Conservation (phyloP, 805 yeast species). For the Lachancea waltii region DNA sequence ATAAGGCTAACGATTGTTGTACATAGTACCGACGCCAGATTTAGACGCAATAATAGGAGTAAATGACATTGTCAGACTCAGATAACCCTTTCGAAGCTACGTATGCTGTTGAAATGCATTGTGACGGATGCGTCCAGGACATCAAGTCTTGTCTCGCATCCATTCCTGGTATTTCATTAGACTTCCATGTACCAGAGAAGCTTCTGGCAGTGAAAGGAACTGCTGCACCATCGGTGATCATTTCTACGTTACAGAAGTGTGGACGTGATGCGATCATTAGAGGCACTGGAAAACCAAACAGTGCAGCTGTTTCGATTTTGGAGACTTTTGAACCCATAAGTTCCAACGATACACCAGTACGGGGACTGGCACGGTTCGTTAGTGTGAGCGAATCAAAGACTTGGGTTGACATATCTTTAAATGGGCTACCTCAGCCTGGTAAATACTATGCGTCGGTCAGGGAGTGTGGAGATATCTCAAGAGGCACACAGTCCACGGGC, state of each 20-base stretch:
- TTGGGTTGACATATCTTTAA: conserved; percentile 71
- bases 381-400: conserved; percentile 47
- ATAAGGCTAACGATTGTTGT: not conserved
- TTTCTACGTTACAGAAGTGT: conserved; percentile 57
- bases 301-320: conserved; percentile 86
- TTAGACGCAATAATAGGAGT: not conserved
- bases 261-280: conserved; percentile 90
- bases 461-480: conserved; percentile 66
- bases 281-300: conserved; percentile 81
- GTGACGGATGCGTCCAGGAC: conserved; percentile 61
- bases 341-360: conserved; percentile 51
- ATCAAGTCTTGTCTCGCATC: conserved; percentile 48
- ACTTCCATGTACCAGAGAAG: conserved; percentile 51
- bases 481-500: conserved; percentile 68
- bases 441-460: conserved; percentile 65
- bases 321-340: conserved; percentile 56
- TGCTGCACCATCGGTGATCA: conserved; percentile 69
- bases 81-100: conserved; percentile 57
- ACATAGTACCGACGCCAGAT: not conserved
- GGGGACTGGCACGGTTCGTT: conserved; percentile 84
- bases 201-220: conserved; percentile 63
- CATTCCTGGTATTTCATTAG: conserved; percentile 48
- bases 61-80: conserved; percentile 11
- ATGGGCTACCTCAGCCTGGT: conserved; percentile 57
- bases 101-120: conserved; percentile 81